Conservation (phyloP, 2,329 filamentous ascomycete genomes). For the Blastomyces emzantsi region DNA sequence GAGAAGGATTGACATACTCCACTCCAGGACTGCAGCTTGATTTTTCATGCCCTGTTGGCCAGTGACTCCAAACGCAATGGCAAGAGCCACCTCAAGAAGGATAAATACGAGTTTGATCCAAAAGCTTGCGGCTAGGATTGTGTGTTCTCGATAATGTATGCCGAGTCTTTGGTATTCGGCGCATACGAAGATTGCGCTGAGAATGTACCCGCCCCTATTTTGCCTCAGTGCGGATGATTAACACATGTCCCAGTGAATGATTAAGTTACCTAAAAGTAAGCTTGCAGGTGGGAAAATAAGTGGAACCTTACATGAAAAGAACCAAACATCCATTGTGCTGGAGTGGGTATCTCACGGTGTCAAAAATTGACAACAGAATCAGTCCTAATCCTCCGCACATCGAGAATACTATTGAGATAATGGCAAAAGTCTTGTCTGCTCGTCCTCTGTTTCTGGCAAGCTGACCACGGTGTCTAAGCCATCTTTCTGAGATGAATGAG, state of each 20-base stretch:
- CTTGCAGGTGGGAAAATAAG: not conserved
- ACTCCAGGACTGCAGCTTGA: constrained; percentile 68
- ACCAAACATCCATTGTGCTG: constrained; percentile 69
- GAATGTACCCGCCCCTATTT: constrained; percentile 60
- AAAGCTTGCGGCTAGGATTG: constrained; percentile 67
- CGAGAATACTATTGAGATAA: constrained; percentile 49
- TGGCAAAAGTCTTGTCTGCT: constrained; percentile 32
- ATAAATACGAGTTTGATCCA: constrained; percentile 83
- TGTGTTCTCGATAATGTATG: constrained; percentile 62
- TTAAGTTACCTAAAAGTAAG: not conserved
- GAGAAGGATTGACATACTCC: constrained; percentile 34
- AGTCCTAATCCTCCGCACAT: constrained; percentile 68
- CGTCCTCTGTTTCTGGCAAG: constrained; percentile 59
- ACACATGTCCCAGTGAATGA: not conserved
- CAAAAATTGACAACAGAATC: constrained; percentile 76
- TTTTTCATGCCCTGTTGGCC: constrained; percentile 47
- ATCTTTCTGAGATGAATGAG: constrained; percentile 72
- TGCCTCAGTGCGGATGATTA: not conserved
- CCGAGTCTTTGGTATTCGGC: constrained; percentile 82
- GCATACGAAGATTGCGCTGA: constrained; percentile 82
- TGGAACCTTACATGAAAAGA: constrained; percentile 57
- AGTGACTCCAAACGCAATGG: constrained; percentile 54
- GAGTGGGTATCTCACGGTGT: constrained; percentile 58
- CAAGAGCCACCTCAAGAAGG: constrained; percentile 63
- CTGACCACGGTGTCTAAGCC: constrained; percentile 71